phyloP scores from a whole-genome alignment of 1,284 basidiomycete species.

The Malassezia caprae region DNA sequence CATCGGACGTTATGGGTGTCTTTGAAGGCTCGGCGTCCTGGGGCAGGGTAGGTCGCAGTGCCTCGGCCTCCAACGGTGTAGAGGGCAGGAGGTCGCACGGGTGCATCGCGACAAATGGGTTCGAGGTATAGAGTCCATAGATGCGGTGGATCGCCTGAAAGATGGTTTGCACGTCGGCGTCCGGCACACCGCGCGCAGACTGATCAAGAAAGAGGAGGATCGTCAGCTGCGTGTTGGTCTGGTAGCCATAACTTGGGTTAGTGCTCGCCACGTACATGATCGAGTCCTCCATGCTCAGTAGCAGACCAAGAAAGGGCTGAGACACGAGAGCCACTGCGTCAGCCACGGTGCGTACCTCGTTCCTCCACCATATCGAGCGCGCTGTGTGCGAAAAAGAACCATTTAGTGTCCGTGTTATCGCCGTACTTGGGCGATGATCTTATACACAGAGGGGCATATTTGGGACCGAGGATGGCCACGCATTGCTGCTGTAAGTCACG shows the following conservation, averaged over 20 bases:
- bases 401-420: constrained; percentile 5
- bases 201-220: constrained; percentile 17
- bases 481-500: constrained; percentile 7
- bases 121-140: constrained; percentile 6
- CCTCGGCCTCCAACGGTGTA: neutral
- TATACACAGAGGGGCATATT: constrained; percentile 7
- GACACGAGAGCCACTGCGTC: neutral
- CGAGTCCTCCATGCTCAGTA: constrained; percentile 14
- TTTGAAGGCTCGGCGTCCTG: neutral
- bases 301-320: constrained; percentile 11
- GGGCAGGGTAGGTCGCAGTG: neutral
- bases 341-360: constrained; percentile 6
- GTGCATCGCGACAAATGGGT: constrained; percentile 3
- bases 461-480: constrained; percentile 3
- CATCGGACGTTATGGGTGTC: neutral
- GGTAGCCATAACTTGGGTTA: constrained; percentile 17
- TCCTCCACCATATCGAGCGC: constrained; percentile 20
- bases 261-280: constrained; percentile 8
- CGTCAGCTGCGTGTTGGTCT: constrained; percentile 13
- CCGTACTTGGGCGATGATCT: neutral
- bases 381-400: constrained; percentile 16
- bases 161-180: constrained; percentile 9
- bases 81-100: neutral
- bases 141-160: neutral
- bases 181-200: neutral